These are phyloP conservation scores for Colletotrichum cereale DNA, from an alignment of 2,329 filamentous ascomycete species.

Conservation along the genomic window DNA sequence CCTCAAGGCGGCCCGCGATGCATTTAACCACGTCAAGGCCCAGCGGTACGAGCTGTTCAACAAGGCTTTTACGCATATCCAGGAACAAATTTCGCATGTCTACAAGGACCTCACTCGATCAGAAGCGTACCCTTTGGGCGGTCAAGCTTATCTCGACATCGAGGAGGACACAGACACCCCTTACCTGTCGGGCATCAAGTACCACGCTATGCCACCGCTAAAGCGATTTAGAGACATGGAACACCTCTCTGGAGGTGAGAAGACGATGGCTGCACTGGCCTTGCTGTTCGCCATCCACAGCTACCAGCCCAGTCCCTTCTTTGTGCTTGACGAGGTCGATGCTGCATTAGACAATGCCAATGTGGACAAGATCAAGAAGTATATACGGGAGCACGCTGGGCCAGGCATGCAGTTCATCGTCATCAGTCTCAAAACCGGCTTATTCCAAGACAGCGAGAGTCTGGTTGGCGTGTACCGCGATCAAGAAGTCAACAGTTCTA, in stretches of 20 bases:
- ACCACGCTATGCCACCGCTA: slow-evolving; percentile 97
- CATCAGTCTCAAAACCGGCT: slow-evolving; percentile 92
- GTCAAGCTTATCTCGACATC: slow-evolving; percentile 88
- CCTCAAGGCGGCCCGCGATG: slow-evolving; percentile 81
- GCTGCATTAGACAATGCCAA: slow-evolving; percentile 98
- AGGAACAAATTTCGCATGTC: slow-evolving; percentile 91
- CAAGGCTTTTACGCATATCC: slow-evolving; percentile 94
- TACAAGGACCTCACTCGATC: slow-evolving; percentile 96
- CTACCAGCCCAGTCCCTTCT: slow-evolving; percentile 96
- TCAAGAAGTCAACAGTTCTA: slow-evolving; percentile 91
- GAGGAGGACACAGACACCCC: slow-evolving; percentile 96
- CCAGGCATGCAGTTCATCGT: slow-evolving; percentile 99
- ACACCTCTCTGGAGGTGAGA: slow-evolving; percentile 95
- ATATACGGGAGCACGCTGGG: slow-evolving; percentile 92
- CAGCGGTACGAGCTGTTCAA: slow-evolving; percentile 92
- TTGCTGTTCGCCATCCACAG: slow-evolving; percentile 96
- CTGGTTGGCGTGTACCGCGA: slow-evolving; percentile 96
- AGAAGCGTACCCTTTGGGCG: slow-evolving; percentile 92
- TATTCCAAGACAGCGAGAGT: slow-evolving; percentile 97
- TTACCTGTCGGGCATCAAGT: slow-evolving; percentile 95
- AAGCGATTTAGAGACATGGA: slow-evolving; percentile 99
- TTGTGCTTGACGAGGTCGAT: slow-evolving; percentile 97
- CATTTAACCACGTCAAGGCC: slow-evolving; percentile 85
- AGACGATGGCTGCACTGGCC: slow-evolving; percentile 98
- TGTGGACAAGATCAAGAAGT: slow-evolving; percentile 95